Conservation (phyloP, 495 filamentous ascomycete species). For the Aspergillus incahuasiensis region DNA sequence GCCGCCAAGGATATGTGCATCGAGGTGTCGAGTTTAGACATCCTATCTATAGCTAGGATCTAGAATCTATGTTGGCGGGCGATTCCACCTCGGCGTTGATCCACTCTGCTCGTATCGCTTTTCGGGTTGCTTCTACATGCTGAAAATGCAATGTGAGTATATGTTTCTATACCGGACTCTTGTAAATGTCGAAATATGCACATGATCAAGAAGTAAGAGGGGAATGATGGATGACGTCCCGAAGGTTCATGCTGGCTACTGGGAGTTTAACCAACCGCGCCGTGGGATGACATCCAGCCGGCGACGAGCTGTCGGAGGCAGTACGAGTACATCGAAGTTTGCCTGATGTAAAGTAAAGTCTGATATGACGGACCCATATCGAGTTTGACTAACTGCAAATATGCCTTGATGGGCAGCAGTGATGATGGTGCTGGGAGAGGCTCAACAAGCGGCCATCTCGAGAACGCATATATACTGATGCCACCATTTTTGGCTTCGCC, state of each 20-base stretch:
- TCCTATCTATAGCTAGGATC: background rate
- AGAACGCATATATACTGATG: background rate
- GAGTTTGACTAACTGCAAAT: background rate
- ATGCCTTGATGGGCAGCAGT: background rate
- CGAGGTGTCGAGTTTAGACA: background rate
- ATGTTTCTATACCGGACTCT: background rate
- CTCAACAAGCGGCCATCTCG: background rate
- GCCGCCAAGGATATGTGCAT: background rate
- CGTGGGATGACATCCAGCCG: background rate
- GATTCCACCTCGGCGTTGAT: background rate
- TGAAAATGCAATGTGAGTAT: background rate
- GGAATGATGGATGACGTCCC: background rate
- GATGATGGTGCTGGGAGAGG: background rate
- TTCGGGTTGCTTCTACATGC: background rate
- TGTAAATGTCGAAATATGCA: background rate
- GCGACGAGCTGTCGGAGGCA: background rate
- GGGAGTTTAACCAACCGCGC: background rate
- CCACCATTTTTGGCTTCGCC: background rate
- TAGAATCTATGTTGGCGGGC: background rate
- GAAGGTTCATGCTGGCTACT: background rate
- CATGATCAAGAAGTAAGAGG: background rate
- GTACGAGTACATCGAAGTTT: too few relatives aligned
- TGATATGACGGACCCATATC: background rate
- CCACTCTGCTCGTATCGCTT: background rate
- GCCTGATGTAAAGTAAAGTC: too few relatives aligned